phyloP scores from a whole-genome alignment of 1,139 yeast species.

The Kurtzmaniella quercitrusa region DNA sequence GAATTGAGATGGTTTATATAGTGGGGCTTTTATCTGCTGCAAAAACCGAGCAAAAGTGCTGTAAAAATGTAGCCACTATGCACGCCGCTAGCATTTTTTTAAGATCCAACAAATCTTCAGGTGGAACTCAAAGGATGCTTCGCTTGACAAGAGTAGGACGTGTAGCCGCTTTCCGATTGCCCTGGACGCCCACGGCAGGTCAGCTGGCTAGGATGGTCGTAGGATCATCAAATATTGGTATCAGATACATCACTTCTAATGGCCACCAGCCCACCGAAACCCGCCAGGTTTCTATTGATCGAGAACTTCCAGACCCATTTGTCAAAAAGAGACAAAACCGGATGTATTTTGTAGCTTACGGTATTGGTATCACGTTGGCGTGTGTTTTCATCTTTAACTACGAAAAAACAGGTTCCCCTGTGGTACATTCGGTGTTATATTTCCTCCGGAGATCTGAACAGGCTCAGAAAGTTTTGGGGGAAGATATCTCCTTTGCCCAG shows the following conservation, averaged over 20 bases:
- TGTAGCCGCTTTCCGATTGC: neutral
- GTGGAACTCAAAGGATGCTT: neutral
- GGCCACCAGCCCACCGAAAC: neutral
- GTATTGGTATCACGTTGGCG: slow-evolving; percentile 59
- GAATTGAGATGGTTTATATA: neutral
- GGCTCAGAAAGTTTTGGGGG: slow-evolving; percentile 68
- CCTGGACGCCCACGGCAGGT: neutral
- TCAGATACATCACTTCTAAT: neutral
- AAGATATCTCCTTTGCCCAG: slow-evolving; percentile 63
- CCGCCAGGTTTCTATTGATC: slow-evolving; percentile 47
- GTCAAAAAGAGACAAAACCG: slow-evolving; percentile 49
- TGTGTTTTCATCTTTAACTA: slow-evolving; percentile 79
- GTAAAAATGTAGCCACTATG: neutral
- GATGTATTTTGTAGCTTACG: slow-evolving; percentile 55
- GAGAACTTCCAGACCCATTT: slow-evolving; percentile 74
- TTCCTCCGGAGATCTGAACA: slow-evolving; percentile 72
- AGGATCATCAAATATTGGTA: neutral
- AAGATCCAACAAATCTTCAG: neutral
- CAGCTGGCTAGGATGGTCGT: neutral
- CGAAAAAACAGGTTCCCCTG: slow-evolving; percentile 85
- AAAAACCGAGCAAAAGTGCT: neutral
- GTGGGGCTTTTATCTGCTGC: neutral
- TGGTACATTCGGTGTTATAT: slow-evolving; percentile 82
- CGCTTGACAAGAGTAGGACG: neutral
- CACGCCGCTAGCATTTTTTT: neutral